These are phyloP conservation scores for Colletotrichum echinochloae DNA, from an alignment of 2,329 filamentous ascomycete genomes.

Conservation along the genomic window DNA sequence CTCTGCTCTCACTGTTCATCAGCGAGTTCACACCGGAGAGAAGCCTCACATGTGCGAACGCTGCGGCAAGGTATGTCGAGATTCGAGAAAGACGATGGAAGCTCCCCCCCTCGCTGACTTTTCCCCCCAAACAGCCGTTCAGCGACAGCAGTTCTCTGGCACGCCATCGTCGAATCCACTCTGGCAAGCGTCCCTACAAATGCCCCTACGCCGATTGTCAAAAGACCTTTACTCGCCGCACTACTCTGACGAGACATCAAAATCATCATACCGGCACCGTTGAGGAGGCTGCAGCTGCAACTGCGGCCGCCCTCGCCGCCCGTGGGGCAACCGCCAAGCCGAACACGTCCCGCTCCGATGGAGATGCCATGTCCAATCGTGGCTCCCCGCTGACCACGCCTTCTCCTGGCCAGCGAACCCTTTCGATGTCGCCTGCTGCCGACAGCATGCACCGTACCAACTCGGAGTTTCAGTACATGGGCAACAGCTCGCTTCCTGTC, in stretches of 20 bases:
- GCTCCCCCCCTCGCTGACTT: slow-evolving; percentile 40
- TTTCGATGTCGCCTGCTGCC: slow-evolving; percentile 83
- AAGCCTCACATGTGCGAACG: slow-evolving; percentile 98
- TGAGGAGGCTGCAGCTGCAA: slow-evolving; percentile 91
- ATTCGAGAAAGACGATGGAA: neutral
- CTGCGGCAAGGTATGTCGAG: slow-evolving; percentile 84
- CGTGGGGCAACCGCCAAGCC: slow-evolving; percentile 55
- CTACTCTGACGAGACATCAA: slow-evolving; percentile 93
- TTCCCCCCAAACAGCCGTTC: slow-evolving; percentile 74
- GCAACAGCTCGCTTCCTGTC: slow-evolving; percentile 81
- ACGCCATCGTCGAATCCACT: slow-evolving; percentile 93
- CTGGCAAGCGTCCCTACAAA: slow-evolving; percentile 95
- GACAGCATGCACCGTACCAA: slow-evolving; percentile 74
- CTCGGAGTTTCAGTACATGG: slow-evolving; percentile 79
- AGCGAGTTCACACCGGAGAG: slow-evolving; percentile 95
- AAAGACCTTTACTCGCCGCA: slow-evolving; percentile 97
- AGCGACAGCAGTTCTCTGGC: slow-evolving; percentile 96
- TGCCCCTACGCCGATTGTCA: slow-evolving; percentile 98
- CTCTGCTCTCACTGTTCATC: slow-evolving; percentile 94
- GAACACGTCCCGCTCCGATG: slow-evolving; percentile 72
- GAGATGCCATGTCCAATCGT: slow-evolving; percentile 76
- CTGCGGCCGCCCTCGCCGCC: slow-evolving; percentile 83
- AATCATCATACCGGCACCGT: slow-evolving; percentile 96
- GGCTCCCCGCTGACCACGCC: slow-evolving; percentile 83
- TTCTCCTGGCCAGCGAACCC: slow-evolving; percentile 81